Conservation (phyloP, 2,329 filamentous ascomycete species). For the Aspergillus nomiae region DNA sequence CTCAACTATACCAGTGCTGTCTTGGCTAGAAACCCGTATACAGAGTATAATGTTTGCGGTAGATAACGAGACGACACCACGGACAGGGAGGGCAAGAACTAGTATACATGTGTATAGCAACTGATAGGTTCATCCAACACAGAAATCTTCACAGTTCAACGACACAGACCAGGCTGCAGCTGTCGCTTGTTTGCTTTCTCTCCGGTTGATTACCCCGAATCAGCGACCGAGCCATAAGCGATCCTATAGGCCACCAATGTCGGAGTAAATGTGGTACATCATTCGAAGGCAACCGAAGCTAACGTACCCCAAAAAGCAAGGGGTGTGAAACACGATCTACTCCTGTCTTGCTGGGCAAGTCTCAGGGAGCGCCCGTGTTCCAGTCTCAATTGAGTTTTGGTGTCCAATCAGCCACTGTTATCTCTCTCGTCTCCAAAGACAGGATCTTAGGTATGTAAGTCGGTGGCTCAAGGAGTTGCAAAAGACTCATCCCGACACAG, state of each 20-base stretch:
- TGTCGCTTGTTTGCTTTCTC: conserved; percentile 5
- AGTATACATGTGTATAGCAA: neutral
- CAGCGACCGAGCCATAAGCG: neutral
- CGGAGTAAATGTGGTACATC: conserved; percentile 7
- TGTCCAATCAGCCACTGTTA: neutral
- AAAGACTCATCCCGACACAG: neutral
- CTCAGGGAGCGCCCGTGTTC: conserved; percentile 15
- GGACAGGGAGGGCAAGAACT: neutral
- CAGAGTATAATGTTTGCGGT: neutral
- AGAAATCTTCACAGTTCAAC: neutral
- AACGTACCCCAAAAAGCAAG: conserved; percentile 22
- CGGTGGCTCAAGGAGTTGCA: neutral
- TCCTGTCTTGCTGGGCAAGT: conserved; percentile 11
- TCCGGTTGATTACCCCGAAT: conserved; percentile 1
- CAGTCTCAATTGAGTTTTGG: conserved; percentile 1
- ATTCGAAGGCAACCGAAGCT: neutral
- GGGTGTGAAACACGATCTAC: conserved; percentile 22
- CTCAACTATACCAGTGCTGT: neutral
- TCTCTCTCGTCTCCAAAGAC: neutral
- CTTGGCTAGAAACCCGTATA: neutral
- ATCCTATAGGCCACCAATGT: conserved; percentile 1
- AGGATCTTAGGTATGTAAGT: neutral
- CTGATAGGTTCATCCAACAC: neutral
- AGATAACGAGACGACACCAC: neutral
- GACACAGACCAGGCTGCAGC: conserved; percentile 5